A percentile compares a stretch with the other conserved stretches of the same genome.
Conservation (phyloP, 305 asterid genomes). For the Stenogyne calaminthoides region DNA sequence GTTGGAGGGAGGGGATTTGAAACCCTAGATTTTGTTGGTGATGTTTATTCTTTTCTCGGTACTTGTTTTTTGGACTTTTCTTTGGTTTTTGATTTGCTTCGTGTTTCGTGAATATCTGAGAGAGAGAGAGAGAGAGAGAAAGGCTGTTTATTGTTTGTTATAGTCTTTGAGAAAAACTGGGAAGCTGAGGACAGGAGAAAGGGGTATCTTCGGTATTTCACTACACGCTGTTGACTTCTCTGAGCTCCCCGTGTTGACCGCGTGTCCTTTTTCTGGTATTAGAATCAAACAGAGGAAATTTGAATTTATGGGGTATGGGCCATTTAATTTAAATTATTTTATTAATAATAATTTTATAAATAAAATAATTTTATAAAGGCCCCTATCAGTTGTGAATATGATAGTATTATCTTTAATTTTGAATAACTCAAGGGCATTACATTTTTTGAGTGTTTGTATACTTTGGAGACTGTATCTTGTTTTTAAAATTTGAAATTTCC, state of each 20-base stretch:
- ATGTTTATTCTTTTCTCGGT: constrained; percentile 5
- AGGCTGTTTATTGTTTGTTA: constrained; percentile 26
- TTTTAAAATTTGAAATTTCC: background rate
- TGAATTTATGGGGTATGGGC: background rate
- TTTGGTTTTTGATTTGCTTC: constrained; percentile 35
- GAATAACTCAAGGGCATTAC: background rate
- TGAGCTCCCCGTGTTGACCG: constrained; percentile 21
- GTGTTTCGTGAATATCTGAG: constrained; percentile 35
- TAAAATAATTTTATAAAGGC: too few relatives aligned
- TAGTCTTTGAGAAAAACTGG: constrained; percentile 19
- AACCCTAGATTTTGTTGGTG: constrained; percentile 49
- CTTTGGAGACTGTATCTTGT: background rate
- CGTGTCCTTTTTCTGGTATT: constrained; percentile 2
- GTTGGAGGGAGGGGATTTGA: constrained; percentile 39
- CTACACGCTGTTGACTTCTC: constrained; percentile 13
- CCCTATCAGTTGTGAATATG: background rate
- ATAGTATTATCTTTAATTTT: background rate
- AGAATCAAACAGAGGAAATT: background rate
- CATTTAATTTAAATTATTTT: background rate
- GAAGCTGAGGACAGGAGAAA: background rate
- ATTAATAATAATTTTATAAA: too few relatives aligned
- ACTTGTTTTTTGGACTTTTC: constrained; percentile 9
- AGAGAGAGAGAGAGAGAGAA: constrained; percentile 12
- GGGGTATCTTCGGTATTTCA: constrained; percentile 30
- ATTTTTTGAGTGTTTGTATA: background rate